Base-by-base conservation (phyloP, 495 filamentous ascomycete genomes). In the Umbilicaria muhlenbergii region DNA sequence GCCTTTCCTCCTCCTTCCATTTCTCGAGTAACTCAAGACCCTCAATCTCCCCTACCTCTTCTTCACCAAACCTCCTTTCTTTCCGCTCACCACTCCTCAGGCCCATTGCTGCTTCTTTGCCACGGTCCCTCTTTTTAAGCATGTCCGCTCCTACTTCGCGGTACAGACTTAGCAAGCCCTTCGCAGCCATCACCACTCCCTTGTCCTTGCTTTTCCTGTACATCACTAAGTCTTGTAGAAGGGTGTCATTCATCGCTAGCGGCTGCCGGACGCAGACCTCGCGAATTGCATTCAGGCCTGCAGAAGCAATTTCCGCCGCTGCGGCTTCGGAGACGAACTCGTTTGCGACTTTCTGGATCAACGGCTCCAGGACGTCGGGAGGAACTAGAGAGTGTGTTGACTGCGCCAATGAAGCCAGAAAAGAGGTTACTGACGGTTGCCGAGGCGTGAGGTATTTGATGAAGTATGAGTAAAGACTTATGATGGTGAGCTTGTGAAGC, bases 151-250 rank as follows among this genome's bases (percentile, higher is more conserved):
- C 86, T 18, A 93, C 77, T 53, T 96, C 87, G 42, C 92, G 73
- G 61, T 87, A 99, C 2, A 99, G 71, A 49, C 81, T 80, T 39
- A 96, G 73, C 12, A 99, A 65, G 43, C 87, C 88, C 54, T 87
- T 83, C 11, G 87, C 86, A 13, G 89, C 92, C 89, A 99, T 96
- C 70, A 92, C 82, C 11, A 92, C 85, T 46, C 87, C 87, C 63
- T 96, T 96, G 56, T 99, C 92, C 55, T 96, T 96, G 57, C 83
- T 91, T 64, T 89, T 93, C 45, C 86, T 74, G 62, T 99, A 99
- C 75, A 87, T 78, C 12, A 95, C 86, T 32, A 99, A 63, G 66
- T 98, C 91, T 59, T 96, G 91, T n/a, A 99, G 67, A 11, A 96
- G 68, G 0, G 89, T 93, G 47, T 93, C 83, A 49, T 83, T 86